phyloP scores from a whole-genome alignment of 306 rosid genomes.

The Acacia acuminata region DNA sequence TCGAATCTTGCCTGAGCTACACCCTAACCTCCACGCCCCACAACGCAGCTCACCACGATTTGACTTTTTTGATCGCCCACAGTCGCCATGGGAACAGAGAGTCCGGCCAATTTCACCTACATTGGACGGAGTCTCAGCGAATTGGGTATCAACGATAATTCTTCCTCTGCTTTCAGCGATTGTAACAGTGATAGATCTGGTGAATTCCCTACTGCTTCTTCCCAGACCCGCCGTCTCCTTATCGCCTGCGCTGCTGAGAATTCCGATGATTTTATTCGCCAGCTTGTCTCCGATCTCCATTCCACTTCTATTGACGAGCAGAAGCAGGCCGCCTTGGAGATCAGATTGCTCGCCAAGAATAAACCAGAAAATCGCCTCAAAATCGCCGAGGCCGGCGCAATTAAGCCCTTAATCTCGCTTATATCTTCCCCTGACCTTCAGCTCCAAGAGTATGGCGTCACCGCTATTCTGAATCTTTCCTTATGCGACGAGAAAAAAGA shows the following conservation, averaged over 20 bases:
- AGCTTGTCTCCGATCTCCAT: constrained; percentile 67
- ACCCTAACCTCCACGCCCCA: neutral
- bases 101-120: constrained; percentile 39
- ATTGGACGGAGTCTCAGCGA: constrained; percentile 63
- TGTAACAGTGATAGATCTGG: constrained; percentile 96
- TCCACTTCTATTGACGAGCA: constrained; percentile 77
- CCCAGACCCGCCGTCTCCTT: constrained; percentile 60
- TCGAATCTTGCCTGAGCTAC: neutral
- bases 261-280: constrained; percentile 77
- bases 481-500: constrained; percentile 91
- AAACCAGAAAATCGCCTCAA: constrained; percentile 76
- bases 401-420: constrained; percentile 73
- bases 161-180: constrained; percentile 91
- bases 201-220: constrained; percentile 70
- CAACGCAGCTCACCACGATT: neutral
- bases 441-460: constrained; percentile 94
- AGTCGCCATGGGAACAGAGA: constrained; percentile 56
- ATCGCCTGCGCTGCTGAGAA: constrained; percentile 75
- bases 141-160: constrained; percentile 51
- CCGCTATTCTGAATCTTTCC: constrained; percentile 88
- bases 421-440: constrained; percentile 71
- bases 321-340: constrained; percentile 94
- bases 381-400: constrained; percentile 80
- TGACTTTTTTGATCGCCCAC: neutral
- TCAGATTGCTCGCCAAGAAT: constrained; percentile 88